These are phyloP conservation scores for Lithospermum erythrorhizon DNA, from an alignment of 257 asterid species.

Conservation along the genomic window DNA sequence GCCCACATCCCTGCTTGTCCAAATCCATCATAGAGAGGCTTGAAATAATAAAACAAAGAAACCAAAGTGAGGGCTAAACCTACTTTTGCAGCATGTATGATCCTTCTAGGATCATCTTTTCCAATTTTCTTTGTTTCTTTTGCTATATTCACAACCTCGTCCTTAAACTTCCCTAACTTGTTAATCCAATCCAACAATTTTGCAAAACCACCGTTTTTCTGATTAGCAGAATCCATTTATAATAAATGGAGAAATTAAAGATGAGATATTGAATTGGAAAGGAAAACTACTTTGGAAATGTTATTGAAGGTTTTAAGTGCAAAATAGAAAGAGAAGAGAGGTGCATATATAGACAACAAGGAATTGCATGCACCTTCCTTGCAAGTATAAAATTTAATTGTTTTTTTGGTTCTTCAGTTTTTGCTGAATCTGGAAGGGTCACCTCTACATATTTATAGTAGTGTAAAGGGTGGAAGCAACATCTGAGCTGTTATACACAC, in stretches of 20 bases:
- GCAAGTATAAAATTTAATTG: neutral
- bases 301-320: neutral
- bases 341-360: neutral
- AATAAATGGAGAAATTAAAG: neutral
- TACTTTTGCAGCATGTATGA: slow-evolving; percentile 26
- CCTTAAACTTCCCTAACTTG: slow-evolving; percentile 6
- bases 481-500: too few relatives aligned
- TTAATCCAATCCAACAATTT: neutral
- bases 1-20: slow-evolving; percentile 36
- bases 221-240: slow-evolving; percentile 8
- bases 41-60: slow-evolving; percentile 25
- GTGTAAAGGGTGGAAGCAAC: neutral
- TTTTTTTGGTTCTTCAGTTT: too few relatives aligned
- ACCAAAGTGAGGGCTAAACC: slow-evolving; percentile 30
- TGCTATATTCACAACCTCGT: neutral
- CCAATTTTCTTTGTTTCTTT: slow-evolving; percentile 18
- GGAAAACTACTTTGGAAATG: too few relatives aligned
- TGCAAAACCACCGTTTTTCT: neutral
- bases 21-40: slow-evolving; percentile 25
- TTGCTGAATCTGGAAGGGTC: neutral
- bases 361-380: neutral
- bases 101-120: slow-evolving; percentile 29
- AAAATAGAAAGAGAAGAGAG: neutral
- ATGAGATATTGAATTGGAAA: too few relatives aligned
- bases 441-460: neutral